Conservation (phyloP, 352 stramenopile species). For the Phytophthora litchii region DNA sequence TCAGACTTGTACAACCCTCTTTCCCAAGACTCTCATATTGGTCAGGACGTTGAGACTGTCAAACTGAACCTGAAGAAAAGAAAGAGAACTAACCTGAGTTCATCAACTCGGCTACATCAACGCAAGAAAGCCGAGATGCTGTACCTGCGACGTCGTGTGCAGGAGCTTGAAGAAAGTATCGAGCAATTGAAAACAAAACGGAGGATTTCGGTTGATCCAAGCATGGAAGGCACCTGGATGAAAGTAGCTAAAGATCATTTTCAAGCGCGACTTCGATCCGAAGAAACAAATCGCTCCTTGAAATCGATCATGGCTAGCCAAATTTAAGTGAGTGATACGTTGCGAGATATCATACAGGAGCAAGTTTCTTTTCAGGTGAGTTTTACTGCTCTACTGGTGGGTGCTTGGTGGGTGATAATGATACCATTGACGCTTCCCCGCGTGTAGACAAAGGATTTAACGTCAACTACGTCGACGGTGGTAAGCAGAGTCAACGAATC, state of each 20-base stretch:
- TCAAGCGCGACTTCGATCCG: conserved; percentile 5
- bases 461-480: too few species aligned
- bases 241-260: background rate
- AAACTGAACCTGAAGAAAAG: background rate
- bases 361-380: conserved; percentile 6
- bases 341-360: background rate
- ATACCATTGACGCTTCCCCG: too few species aligned
- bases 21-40: too few species aligned
- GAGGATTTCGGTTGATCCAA: background rate
- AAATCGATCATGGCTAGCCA: conserved; percentile 5
- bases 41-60: background rate
- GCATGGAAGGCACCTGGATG: background rate
- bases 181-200: background rate
- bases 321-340: background rate
- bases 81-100: conserved; percentile 1
- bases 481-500: too few species aligned
- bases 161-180: background rate
- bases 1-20: too few species aligned
- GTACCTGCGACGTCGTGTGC: background rate
- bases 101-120: conserved; percentile 1
- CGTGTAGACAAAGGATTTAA: too few species aligned
- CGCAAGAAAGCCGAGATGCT: conserved; percentile 5
- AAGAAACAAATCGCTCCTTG: conserved; percentile 6
- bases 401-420: background rate
- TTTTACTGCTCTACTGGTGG: background rate